These are phyloP conservation scores for Flaveria floridana DNA, from an alignment of 140 eudicot genomes.

Conservation along the genomic window DNA sequence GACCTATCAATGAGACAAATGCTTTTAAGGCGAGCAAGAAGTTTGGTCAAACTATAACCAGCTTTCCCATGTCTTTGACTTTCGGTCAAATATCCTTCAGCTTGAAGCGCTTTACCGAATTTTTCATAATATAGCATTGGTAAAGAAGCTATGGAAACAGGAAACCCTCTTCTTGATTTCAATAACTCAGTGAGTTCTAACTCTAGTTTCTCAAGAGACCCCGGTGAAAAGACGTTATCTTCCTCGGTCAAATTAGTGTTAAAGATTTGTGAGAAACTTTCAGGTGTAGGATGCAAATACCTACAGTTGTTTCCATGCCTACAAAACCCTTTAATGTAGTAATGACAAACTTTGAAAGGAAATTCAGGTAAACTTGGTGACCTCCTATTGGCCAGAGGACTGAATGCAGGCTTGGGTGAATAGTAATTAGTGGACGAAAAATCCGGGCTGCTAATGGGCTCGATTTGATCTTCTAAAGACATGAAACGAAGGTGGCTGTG, in stretches of 20 bases:
- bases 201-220: conserved; percentile 59
- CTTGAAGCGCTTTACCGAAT: conserved; percentile 62
- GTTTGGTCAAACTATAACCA: conserved; percentile 80
- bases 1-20: conserved; percentile 74
- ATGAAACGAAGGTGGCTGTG: conserved; percentile 48
- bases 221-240: conserved; percentile 45
- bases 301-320: conserved; percentile 59
- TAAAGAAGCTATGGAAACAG: conserved; percentile 59
- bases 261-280: conserved; percentile 41
- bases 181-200: conserved; percentile 66
- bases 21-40: conserved; percentile 73
- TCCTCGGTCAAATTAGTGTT: conserved; percentile 42
- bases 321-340: conserved; percentile 56
- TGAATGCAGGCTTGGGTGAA: conserved; percentile 41
- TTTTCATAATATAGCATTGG: conserved; percentile 58
- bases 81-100: conserved; percentile 87
- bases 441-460: conserved; percentile 38
- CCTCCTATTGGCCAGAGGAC: conserved; percentile 41
- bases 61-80: conserved; percentile 92
- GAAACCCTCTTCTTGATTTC: conserved; percentile 51
- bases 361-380: conserved; percentile 52
- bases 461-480: conserved; percentile 51
- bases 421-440: conserved; percentile 35
- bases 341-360: conserved; percentile 54
- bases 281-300: conserved; percentile 43